Evolutionary conservation across 2,329 filamentous ascomycete genomes (phyloP), one percentile per base, ranked within the genome.

Genomic region (Nothopassalora personata): DNA sequence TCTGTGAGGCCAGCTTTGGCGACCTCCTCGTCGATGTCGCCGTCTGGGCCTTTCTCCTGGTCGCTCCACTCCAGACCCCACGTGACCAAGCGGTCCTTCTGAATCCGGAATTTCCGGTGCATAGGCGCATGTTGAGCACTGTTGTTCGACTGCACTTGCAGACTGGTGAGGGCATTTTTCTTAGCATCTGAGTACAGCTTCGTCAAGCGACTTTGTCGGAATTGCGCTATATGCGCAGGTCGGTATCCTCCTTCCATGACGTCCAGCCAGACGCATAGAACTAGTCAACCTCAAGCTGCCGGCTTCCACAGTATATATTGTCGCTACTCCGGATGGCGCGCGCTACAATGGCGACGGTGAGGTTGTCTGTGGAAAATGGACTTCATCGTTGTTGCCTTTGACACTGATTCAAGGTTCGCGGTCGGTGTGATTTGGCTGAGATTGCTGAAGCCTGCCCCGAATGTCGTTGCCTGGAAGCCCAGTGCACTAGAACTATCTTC

Each of bases 11-110:
- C 89, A 33, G 84, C 84, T 60, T 82, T 79, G 54, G 83, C 83
- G 18, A 86, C 75, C 54, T 87, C 86, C 71, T 88, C 86, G 67
- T 88, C 89, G 62, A 92, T 91, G 72, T 89, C 85, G 67, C 84
- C 83, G 60, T 86, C 80, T 68, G 86, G 82, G 15, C 77, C 78
- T 64, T 79, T 82, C 15, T 79, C 81, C 60, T 86, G 85, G 71
- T 91, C 88, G 57, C 86, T 89, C 89, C 89, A 93, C 72, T 91
- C 87, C 54, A 91, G 77, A 0, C 89, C 89, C 89, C 89, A 93
- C 60, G 85, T 87, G 59, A 90, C 85, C 50, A 92, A 79, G 15
- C 89, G 82, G 75, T 91, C 88, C 72, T 90, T 90, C 68, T 92
- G 89, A 65, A 91, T 91, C 63, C 87, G 83, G 64, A 91, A 83